Evolutionary conservation across 345 rosid species (phyloP).

Genomic region (Carallia pectinifolia): DNA sequence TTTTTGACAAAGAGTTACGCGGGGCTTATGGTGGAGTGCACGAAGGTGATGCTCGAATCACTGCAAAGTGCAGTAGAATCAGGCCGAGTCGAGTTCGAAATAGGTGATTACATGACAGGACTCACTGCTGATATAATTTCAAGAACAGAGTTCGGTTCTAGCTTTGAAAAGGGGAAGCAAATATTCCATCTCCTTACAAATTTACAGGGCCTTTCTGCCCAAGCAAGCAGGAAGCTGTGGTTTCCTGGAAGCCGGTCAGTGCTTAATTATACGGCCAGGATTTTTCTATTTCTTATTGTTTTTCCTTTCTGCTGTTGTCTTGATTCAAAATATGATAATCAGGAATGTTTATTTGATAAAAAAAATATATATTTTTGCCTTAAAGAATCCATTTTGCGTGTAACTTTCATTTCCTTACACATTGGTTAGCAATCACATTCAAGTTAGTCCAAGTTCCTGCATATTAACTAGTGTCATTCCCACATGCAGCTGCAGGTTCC

Average conservation of each 20-base stretch:
- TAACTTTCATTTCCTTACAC: too few relatives aligned
- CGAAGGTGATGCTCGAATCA: conserved; percentile 52
- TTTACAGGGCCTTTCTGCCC: conserved; percentile 73
- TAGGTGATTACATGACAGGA: conserved; percentile 64
- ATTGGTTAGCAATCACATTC: not conserved
- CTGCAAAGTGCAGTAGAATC: conserved; percentile 43
- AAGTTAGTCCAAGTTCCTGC: conserved; percentile 3
- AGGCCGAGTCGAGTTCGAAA: conserved; percentile 73
- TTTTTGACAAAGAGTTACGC: conserved; percentile 54
- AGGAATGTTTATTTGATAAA: not conserved
- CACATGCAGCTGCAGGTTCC: not conserved
- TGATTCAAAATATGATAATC: not conserved
- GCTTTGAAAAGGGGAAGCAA: conserved; percentile 77
- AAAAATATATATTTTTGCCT: too few relatives aligned
- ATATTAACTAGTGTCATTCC: not conserved
- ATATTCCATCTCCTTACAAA: conserved; percentile 60
- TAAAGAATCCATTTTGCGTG: too few relatives aligned
- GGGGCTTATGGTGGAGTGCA: conserved; percentile 83
- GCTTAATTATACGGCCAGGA: not conserved
- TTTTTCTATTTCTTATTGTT: not conserved
- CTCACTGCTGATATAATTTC: conserved; percentile 88
- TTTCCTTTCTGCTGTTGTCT: not conserved
- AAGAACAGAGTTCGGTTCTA: conserved; percentile 75
- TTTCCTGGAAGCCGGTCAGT: conserved; percentile 88
- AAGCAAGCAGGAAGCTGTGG: conserved; percentile 76